Base-by-base conservation (phyloP, 495 filamentous ascomycete species). In the Lophiotrema nucula region DNA sequence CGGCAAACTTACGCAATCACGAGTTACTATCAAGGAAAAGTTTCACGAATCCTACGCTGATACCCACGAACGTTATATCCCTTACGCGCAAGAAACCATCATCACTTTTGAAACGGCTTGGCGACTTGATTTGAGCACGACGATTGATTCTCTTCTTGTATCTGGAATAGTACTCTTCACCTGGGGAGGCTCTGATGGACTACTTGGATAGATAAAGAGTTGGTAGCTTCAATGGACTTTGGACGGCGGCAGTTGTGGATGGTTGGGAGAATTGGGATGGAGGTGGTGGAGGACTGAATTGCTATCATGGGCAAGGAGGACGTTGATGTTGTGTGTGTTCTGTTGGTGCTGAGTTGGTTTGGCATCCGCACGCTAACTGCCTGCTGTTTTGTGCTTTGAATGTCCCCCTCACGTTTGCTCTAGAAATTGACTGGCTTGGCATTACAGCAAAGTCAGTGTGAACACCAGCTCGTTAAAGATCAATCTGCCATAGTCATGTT, bases 1-100 rank as follows among this genome's bases (percentile, higher is more conserved):
- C 62, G 56, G 46, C 65, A 62, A 46, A 53, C 51, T 62, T 60
- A 62, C 57, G 59, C 62, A 59, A 64, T 61, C 62, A 62, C 56
- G 54, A 60, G 52, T 46, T 53, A 60, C 57, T 43, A 47, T 52
- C 38, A 59, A 52, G 22, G 37, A 47, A 59, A 68, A 66, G 62
- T 65, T 69, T 69, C 63, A 69, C 59, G 64, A 69, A 55, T 62
- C 51, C 62, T 56, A 57, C 59, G 43, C 54, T 65, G 64, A 64
- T 64, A 68, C 68, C 68, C 56, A 68, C 53, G 59, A 69, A 56
- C 43, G 61, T 68, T 66, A 56, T 60, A 68, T 68, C 62, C 65
- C 65, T 59, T 53, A 46, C 18, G 56, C 56, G 33, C 39, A 54
- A 41, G 37, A 8, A 48, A 61, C 57, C 56, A 61, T 61, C 62